Evolutionary conservation across 352 stramenopile genomes (phyloP), one percentile per base, ranked within the genome.

Genomic region (Phytophthora cactorum): DNA sequence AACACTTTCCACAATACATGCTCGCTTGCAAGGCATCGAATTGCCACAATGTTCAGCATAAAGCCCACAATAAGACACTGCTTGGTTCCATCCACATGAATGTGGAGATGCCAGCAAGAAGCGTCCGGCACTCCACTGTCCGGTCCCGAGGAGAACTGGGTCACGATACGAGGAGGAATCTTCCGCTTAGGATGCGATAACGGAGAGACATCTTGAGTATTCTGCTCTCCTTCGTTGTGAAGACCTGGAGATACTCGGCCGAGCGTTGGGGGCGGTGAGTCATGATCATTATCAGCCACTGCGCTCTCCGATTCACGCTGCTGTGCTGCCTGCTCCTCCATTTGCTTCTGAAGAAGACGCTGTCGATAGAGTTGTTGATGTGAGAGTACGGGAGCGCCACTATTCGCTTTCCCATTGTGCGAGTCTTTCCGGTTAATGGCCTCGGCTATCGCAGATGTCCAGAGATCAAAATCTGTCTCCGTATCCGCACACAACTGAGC

Each of bases 321-420:
- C 25, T 74, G 56, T 22, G 57, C 58, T 52, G 64, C 54, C 62
- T 77, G 34, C 0, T 70, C 51, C 11, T 81, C 73, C 28, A 77
- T 68, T 54, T 86, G 70, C 39, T 91, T 77, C 45, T 92, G 71
- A 28, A 90, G 63, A 5, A 95, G 62, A 47, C 72, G 77, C 44
- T 93, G 87, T 5, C 85, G 85, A 57, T 95, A 92, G 0, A 93
- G 62, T 61, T 95, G 88, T 60, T 95, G 88, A 39, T 93, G 83
- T 6, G 81, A 86, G 38, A 93, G 36, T 15, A 81, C 68, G 11
- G 79, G 77, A 9, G 60, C 73, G 38, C 57, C 47, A 63, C 32
- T 41, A 22, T 55, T 63, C 38, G 62, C 17, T 49, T 76, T 64
- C 14, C 38, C 62, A 27, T 76, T 74, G 11, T 62, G 53, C 2